Percentiles rank a stretch among this genome's conserved stretches.
Conservation (phyloP, 768 basidiomycete species). For the Coprinopsis sp. region DNA sequence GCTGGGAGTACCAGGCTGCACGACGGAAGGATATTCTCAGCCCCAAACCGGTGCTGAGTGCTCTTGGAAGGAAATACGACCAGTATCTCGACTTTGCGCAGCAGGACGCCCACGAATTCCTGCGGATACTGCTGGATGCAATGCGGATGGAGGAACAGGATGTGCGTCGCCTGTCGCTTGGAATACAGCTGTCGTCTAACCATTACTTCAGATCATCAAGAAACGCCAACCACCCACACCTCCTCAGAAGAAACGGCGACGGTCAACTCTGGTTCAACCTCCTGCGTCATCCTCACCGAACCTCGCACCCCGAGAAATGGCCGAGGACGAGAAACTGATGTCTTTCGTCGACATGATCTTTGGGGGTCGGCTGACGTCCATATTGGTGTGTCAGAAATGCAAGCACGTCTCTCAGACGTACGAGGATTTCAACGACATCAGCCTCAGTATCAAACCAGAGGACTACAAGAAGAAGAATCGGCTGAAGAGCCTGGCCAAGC, state of each 20-base stretch:
- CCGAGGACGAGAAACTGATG: slow-evolving; percentile 46
- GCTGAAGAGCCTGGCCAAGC: slow-evolving; percentile 69
- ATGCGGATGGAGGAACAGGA: slow-evolving; percentile 96
- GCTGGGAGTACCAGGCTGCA: slow-evolving; percentile 59
- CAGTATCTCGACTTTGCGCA: slow-evolving; percentile 95
- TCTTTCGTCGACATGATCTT: slow-evolving; percentile 90
- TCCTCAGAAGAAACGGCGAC: slow-evolving; percentile 35
- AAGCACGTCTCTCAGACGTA: slow-evolving; percentile 89
- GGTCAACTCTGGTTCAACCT: slow-evolving; percentile 30
- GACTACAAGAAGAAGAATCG: slow-evolving; percentile 75
- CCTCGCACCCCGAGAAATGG: slow-evolving; percentile 15
- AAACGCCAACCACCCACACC: slow-evolving; percentile 51
- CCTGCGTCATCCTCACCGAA: slow-evolving; percentile 7
- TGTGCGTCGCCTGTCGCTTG: slow-evolving; percentile 38
- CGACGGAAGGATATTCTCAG: slow-evolving; percentile 51
- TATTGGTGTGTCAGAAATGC: slow-evolving; percentile 92
- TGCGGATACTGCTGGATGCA: slow-evolving; percentile 84
- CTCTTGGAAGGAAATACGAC: slow-evolving; percentile 81
- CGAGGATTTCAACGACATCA: slow-evolving; percentile 94
- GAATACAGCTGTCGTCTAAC: not conserved
- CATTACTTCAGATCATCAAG: slow-evolving; percentile 62
- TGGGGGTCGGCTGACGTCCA: slow-evolving; percentile 81
- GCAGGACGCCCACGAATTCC: slow-evolving; percentile 93
- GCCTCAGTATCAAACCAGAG: slow-evolving; percentile 81
- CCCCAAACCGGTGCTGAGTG: slow-evolving; percentile 61